A percentile compares a stretch with the other conserved stretches of the same genome.
Conservation (phyloP, 371 early-diverging fungal species). For the Mortierella sp. region DNA sequence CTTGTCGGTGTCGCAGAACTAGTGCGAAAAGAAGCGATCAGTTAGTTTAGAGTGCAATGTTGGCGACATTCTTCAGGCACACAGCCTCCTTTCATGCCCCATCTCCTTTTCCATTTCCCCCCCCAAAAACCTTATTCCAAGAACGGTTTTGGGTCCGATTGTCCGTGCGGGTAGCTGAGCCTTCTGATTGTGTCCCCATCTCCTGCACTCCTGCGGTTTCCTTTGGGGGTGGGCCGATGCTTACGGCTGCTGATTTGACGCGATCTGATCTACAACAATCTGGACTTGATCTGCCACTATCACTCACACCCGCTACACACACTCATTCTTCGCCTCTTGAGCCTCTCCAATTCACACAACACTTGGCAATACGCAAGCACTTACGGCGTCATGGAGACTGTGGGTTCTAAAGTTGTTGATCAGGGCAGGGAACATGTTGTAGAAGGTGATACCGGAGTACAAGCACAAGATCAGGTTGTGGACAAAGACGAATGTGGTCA, state of each 20-base stretch:
- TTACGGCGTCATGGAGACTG: conserved; percentile 56
- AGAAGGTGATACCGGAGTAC: conserved; percentile 78
- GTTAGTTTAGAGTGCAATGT: conserved; percentile 2
- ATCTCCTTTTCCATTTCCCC: not conserved
- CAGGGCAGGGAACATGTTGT: conserved; percentile 68
- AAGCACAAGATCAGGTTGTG: conserved; percentile 79
- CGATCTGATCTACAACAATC: too few relatives aligned
- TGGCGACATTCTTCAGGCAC: not conserved
- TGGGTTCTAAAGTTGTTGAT: conserved; percentile 58
- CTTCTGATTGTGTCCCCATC: too few relatives aligned
- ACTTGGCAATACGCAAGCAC: conserved; percentile 7
- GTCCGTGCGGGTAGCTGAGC: conserved; percentile 9
- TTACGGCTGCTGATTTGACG: not conserved
- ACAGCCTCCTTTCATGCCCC: conserved; percentile 16
- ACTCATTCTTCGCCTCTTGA: too few relatives aligned
- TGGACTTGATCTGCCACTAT: too few relatives aligned
- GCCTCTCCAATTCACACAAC: not conserved
- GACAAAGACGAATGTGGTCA: conserved; percentile 80
- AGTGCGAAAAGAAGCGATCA: not conserved
- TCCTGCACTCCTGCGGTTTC: not conserved
- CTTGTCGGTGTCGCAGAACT: conserved; percentile 75
- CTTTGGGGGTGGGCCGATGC: not conserved
- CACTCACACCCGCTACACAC: too few relatives aligned
- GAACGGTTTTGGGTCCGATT: conserved; percentile 26
- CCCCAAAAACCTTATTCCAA: conserved; percentile 7